Conservation (phyloP, 1,284 basidiomycete genomes). For the Tremellales sp. region DNA sequence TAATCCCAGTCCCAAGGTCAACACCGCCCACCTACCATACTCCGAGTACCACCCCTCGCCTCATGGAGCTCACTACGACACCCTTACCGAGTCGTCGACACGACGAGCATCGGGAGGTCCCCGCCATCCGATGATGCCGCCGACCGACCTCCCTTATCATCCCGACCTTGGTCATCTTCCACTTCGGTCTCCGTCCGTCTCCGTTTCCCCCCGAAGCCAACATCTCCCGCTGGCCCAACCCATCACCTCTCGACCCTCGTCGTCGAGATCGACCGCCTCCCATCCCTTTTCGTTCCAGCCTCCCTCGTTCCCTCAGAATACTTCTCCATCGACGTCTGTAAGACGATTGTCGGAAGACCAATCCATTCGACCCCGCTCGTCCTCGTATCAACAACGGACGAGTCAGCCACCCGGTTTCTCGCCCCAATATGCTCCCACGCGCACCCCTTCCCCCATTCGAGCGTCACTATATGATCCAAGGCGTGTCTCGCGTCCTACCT, state of each 20-base stretch:
- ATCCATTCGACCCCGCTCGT: conserved; percentile 23
- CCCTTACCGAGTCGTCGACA: conserved; percentile 1
- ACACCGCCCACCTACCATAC: background rate
- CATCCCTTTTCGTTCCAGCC: conserved; percentile 18
- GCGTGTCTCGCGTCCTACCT: conserved; percentile 15
- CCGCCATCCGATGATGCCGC: conserved; percentile 32
- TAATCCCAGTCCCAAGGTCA: background rate
- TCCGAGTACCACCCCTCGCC: background rate
- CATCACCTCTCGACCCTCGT: conserved; percentile 29
- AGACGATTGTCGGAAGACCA: conserved; percentile 13
- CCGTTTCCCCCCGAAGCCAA: conserved; percentile 35
- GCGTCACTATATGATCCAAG: conserved; percentile 29
- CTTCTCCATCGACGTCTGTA: background rate
- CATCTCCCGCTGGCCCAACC: conserved; percentile 18
- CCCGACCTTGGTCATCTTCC: conserved; percentile 15
- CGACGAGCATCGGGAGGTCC: conserved; percentile 8
- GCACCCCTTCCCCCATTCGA: background rate
- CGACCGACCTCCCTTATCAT: conserved; percentile 20
- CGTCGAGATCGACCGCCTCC: conserved; percentile 18
- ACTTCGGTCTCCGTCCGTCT: conserved; percentile 36
- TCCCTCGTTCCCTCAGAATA: background rate
- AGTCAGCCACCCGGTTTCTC: background rate
- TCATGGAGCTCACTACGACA: conserved; percentile 5
- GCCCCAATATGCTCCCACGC: background rate
- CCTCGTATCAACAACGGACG: no score